phyloP scores from a whole-genome alignment of 495 filamentous ascomycete species.

The Collariella sp. region DNA sequence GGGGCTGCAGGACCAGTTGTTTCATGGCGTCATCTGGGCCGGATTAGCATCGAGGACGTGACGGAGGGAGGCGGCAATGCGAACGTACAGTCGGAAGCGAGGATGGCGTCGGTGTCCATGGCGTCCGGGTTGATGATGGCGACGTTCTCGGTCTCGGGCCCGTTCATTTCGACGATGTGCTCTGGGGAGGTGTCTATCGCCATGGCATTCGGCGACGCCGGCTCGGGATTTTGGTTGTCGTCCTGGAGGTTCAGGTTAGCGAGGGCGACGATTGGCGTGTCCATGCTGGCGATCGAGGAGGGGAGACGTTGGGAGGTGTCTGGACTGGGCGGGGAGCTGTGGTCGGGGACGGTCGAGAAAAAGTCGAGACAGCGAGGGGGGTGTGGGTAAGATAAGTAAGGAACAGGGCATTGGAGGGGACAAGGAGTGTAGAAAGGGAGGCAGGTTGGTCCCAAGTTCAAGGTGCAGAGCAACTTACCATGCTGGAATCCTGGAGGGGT shows the following conservation, averaged over 20 bases:
- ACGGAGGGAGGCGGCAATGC: neutral
- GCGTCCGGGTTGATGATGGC: slow-evolving; percentile 70
- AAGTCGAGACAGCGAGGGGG: neutral
- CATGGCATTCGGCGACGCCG: slow-evolving; percentile 50
- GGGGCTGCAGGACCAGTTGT: slow-evolving; percentile 53
- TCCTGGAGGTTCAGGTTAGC: slow-evolving; percentile 25
- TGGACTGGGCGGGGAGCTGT: neutral
- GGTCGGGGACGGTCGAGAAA: neutral
- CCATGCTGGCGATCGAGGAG: slow-evolving; percentile 2
- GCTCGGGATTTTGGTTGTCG: slow-evolving; percentile 33
- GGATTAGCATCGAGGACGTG: slow-evolving; percentile 18
- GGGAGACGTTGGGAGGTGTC: neutral
- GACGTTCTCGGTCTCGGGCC: slow-evolving; percentile 72
- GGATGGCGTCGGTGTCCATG: slow-evolving; percentile 29
- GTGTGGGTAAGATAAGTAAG: neutral
- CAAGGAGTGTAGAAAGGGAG: neutral
- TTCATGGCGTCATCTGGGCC: slow-evolving; percentile 72
- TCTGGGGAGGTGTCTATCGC: slow-evolving; percentile 63
- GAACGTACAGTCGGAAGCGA: slow-evolving; percentile 59
- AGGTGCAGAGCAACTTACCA: slow-evolving; percentile 5
- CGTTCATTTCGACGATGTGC: slow-evolving; percentile 49
- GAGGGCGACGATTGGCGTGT: slow-evolving; percentile 13
- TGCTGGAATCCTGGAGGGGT: slow-evolving; percentile 1
- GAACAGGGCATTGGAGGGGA: neutral
- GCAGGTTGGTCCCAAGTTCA: neutral